Base-by-base conservation (phyloP, 2,329 filamentous ascomycete genomes). In the Fusarium anthophilum region DNA sequence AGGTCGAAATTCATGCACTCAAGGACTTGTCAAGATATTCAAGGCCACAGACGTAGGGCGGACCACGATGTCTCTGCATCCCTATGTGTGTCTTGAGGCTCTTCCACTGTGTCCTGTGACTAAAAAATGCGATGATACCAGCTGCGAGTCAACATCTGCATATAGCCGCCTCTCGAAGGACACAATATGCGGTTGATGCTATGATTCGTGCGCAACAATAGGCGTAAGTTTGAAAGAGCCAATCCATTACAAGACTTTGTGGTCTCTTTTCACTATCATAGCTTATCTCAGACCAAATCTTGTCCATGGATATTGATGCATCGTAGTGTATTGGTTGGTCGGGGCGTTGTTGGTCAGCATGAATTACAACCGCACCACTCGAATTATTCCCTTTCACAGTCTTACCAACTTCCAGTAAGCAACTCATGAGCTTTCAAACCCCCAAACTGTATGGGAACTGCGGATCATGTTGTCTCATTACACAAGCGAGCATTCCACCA, bases 161-260 rank as follows among this genome's bases (percentile, higher is more conserved):
- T n/a, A 55, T 57, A 64, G 30, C 67, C 65, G 70, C 37, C 48
- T 62, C 43, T 45, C 43, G 39, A 69, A 70, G 63, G 47, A 45
- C 59, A 77, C 65, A 74, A 61, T 63, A 66, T 57, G 63, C 64
- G 43, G 62, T 47, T 59, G 32, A 50, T 63, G 18, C 28, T 58
- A 66, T 63, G 48, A 67, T 47, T 56, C 47, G 38, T 32, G 57
- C 32, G 43, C 56, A 43, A 55, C 28, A 39, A 51, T 32, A 63
- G 66, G 45, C 69, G 55, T 39, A 56, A 24, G 51, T 18, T 55
- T 55, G 24, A 38, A n/a, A 15, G 18, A 28, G 14, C 55, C 54
- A 69, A 41, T 63, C 45, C 10, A 43, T 28, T 30, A 10, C 22
- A 30, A 44, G 32, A 24, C 28, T 47, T 9, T 15, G 10, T 15